Base-by-base conservation (phyloP, 805 yeast species). In the Kazachstania viticola region DNA sequence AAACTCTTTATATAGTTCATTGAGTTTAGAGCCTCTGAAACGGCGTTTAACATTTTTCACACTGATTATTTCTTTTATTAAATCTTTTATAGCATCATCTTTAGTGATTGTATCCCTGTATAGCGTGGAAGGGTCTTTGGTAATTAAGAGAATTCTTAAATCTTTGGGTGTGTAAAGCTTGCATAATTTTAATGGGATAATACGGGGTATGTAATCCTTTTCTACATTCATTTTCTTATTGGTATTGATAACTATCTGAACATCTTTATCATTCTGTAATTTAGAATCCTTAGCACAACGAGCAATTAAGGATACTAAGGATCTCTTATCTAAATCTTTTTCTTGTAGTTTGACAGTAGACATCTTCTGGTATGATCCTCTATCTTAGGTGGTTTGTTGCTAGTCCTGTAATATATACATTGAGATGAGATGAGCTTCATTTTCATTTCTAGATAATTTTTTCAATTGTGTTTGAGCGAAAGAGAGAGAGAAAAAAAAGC, bases 101-200 rank as follows among this genome's bases (percentile, higher is more conserved):
- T 66, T 65, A 18, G 56, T 60, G 4, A 80, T 49, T 4, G 65
- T 62, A 9, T 60, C 61, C 22, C 74, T 61, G 44, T 73, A 80
- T 5, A 64, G 61, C 4, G 69, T 60, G 4, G 77, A 69, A 1
- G 88, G 87, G 46, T 82, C 91, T 40, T 78, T 80, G 7, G 88
- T 78, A 11, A 83, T 65, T 14, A 83, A 60, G 4, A 80, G 49
- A 4, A 79, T 65, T 15, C 72, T 59, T 30, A 67, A 59, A 14
- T 68, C 67, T 14, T 65, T 65, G 3, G 71, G 49, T 34, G 62
- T 64, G 32, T 65, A 67, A 34, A 79, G 51, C 39, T 69, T 65
- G 40, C 48, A 44, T 5, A 67, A 59, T 0, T 71, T 63, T 9
- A 79, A 40, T 3, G 83, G 80, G 16, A 76, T 61, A 30, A 77